phyloP scores from a whole-genome alignment of 306 rosid genomes.

The Vigna radiata region DNA sequence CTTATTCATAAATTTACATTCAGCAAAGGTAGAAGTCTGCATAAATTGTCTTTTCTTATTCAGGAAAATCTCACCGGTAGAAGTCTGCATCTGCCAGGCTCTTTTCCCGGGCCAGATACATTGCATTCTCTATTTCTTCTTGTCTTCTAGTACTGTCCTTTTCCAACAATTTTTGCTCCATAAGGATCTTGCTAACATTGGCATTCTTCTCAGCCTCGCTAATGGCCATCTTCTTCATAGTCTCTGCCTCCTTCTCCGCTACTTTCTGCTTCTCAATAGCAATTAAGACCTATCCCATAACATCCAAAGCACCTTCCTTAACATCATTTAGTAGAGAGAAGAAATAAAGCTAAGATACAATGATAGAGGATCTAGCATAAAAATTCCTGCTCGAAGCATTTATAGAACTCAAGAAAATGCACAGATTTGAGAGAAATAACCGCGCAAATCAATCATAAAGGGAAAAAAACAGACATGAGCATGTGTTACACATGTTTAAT shows the following conservation, averaged over 20 bases:
- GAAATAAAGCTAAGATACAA: slow-evolving; percentile 6
- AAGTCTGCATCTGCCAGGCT: slow-evolving; percentile 85
- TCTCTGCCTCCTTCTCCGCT: slow-evolving; percentile 88
- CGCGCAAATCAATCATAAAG: slow-evolving; percentile 4
- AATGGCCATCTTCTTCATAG: slow-evolving; percentile 85
- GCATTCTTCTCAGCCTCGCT: slow-evolving; percentile 98
- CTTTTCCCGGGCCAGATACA: slow-evolving; percentile 81
- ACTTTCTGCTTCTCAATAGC: slow-evolving; percentile 82
- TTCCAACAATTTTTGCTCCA: slow-evolving; percentile 84
- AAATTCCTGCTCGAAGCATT: slow-evolving; percentile 33
- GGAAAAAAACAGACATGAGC: not conserved
- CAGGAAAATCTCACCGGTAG: slow-evolving; percentile 62
- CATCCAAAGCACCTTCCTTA: slow-evolving; percentile 39
- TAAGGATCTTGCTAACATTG: slow-evolving; percentile 84
- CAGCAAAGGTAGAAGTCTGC: slow-evolving; percentile 66
- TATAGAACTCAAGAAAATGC: not conserved
- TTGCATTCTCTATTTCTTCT: slow-evolving; percentile 81
- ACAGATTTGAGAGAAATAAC: slow-evolving; percentile 7
- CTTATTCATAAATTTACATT: not conserved
- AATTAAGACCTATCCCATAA: slow-evolving; percentile 75
- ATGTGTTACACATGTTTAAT: slow-evolving; percentile 4
- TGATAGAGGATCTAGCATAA: not conserved
- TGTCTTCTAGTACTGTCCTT: slow-evolving; percentile 75
- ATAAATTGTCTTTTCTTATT: slow-evolving; percentile 24
- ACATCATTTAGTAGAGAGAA: slow-evolving; percentile 23